Conservation (phyloP, 768 basidiomycete species). For the Amanita molliuscula region DNA sequence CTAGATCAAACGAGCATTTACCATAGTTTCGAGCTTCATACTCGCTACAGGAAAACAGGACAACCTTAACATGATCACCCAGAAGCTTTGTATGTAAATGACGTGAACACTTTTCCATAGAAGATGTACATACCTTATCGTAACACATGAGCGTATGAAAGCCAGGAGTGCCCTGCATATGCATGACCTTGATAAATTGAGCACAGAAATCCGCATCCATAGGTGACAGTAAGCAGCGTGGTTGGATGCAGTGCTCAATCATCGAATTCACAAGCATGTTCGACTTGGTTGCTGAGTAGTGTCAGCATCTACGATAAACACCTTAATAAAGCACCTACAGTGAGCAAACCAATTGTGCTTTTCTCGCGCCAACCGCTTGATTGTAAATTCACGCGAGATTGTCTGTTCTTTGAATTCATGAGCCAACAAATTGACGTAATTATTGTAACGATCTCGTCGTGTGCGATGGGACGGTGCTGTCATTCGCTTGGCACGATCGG, state of each 20-base stretch:
- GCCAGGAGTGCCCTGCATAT: slow-evolving; percentile 78
- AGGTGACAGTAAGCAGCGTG: slow-evolving; percentile 86
- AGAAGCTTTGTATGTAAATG: slow-evolving; percentile 47
- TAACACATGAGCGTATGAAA: slow-evolving; percentile 84
- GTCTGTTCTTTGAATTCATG: slow-evolving; percentile 74
- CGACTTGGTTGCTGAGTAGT: slow-evolving; percentile 30
- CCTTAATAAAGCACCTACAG: slow-evolving; percentile 20
- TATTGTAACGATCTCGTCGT: slow-evolving; percentile 56
- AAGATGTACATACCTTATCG: slow-evolving; percentile 47
- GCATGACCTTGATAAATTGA: slow-evolving; percentile 81
- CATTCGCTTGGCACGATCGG: slow-evolving; percentile 49
- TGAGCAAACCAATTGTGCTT: slow-evolving; percentile 79
- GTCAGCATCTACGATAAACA: slow-evolving; percentile 1
- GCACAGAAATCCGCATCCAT: slow-evolving; percentile 96
- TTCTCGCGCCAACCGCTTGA: slow-evolving; percentile 69
- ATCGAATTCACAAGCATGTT: slow-evolving; percentile 46
- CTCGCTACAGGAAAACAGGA: slow-evolving; percentile 91
- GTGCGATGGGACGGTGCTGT: slow-evolving; percentile 48
- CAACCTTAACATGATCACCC: slow-evolving; percentile 71
- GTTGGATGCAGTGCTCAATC: slow-evolving; percentile 88
- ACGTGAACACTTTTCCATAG: neutral
- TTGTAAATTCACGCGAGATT: slow-evolving; percentile 57
- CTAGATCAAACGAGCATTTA: slow-evolving; percentile 19
- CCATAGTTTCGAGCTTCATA: slow-evolving; percentile 95
- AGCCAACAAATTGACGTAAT: slow-evolving; percentile 45